Evolutionary conservation across 495 filamentous ascomycete species (phyloP), one percentile per base, ranked within the genome.

Genomic region (Annulohypoxylon moriforme): DNA sequence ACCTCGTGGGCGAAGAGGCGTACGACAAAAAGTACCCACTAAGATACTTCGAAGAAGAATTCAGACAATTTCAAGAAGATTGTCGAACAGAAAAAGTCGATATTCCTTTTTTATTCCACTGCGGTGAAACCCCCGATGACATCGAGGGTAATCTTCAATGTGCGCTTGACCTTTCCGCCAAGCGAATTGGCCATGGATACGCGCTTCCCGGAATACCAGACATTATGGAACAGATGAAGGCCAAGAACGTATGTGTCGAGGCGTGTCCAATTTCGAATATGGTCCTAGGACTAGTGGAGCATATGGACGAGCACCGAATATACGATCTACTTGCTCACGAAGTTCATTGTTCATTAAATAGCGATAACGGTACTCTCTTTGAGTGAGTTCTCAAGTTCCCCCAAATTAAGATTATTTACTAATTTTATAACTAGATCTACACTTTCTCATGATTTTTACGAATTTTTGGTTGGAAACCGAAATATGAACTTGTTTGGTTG

Each of bases 101-200:
- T 4, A 92, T 98, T n/a, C 96, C 96, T 0, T 96, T 97, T 79
- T 89, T 96, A 71, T 96, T 99, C 79, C 96, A 99, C 75, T 96
- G 94, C 50, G 96, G 94, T 29, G 94, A 98, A 80, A 93, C 90
- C 20, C 86, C 96, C 0, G 91, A 94, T 27, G 83, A 85, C n/a
- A 88, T 90, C 4, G 94, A 97, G 71, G 87, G 91, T 33, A 97
- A 98, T 73, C 86, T 98, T 2, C 91, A 95, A 70, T 94, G 97
- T 77, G 94, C 94, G 0, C 87, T 98, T 18, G 81, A 96, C 7
- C 87, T 98, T 9, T 90, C 91, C 10, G 90, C 93, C 0, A 90
- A 93, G 64, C 88, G 96, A 14, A 95, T 99, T 31, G 95, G 95
- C 0, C 94, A 98, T 69, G 96, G 92, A n/a, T 97, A 93, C 72